phyloP scores from a whole-genome alignment of 306 rosid genomes.

The Urtica urens region DNA sequence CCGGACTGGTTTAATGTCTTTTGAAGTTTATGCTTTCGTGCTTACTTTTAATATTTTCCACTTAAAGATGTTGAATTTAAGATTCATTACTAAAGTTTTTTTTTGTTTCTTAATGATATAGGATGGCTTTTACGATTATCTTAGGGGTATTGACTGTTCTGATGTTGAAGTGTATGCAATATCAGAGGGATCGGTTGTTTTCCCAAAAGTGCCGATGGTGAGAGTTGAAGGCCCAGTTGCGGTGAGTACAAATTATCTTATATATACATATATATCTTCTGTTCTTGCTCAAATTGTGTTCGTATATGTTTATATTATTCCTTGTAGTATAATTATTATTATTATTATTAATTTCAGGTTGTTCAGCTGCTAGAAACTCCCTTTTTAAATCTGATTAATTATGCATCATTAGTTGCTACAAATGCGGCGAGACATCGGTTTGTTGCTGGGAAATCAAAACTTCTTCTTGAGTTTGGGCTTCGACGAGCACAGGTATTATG shows the following conservation, averaged over 20 bases:
- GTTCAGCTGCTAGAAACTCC: conserved; percentile 94
- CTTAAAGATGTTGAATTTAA: no score
- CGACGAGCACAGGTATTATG: conserved; percentile 80
- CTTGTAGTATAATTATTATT: no score
- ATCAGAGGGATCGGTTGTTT: conserved; percentile 85
- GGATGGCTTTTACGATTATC: conserved; percentile 87
- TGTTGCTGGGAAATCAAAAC: conserved; percentile 84
- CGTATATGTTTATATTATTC: no score
- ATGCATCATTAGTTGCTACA: conserved; percentile 73
- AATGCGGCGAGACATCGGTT: conserved; percentile 94
- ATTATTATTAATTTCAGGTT: conserved; percentile 67
- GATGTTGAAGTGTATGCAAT: conserved; percentile 84
- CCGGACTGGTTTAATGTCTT: no score
- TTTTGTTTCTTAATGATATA: no score
- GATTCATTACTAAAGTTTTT: no score
- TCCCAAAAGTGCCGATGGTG: conserved; percentile 83
- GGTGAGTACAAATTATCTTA: conserved; percentile 61
- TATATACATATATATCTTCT: no score
- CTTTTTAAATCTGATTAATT: conserved; percentile 64
- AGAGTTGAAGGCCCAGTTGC: conserved; percentile 97
- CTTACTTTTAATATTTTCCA: no score
- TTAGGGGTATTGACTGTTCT: conserved; percentile 75
- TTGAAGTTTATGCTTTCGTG: no score
- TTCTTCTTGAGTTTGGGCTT: conserved; percentile 85
- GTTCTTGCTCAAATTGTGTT: no score